Conservation (phyloP, 306 rosid species). For the Acacia acuminata region DNA sequence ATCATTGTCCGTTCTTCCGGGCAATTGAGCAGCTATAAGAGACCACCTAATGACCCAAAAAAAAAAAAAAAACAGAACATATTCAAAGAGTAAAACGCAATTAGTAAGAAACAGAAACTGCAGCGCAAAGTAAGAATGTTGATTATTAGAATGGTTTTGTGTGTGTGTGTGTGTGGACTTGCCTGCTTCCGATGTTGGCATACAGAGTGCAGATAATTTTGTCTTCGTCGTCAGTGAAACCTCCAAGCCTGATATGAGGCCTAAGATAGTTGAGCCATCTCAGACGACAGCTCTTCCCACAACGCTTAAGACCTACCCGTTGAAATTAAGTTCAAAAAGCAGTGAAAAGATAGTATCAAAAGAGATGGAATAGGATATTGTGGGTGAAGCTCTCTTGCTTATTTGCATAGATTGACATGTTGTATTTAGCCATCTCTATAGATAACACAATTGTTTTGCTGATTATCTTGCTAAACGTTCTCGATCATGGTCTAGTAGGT, state of each 20-base stretch:
- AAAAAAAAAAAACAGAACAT: neutral
- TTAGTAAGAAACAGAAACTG: neutral
- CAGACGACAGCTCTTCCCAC: slow-evolving; percentile 41
- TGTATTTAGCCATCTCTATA: no score
- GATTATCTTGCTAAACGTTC: no score
- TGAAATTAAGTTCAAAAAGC: neutral
- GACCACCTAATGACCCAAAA: slow-evolving; percentile 31
- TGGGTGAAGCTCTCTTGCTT: no score
- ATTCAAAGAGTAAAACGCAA: neutral
- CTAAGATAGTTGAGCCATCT: slow-evolving; percentile 46
- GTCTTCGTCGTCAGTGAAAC: slow-evolving; percentile 39
- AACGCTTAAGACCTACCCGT: slow-evolving; percentile 35
- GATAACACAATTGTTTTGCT: no score
- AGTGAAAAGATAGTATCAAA: neutral
- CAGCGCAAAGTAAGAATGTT: neutral
- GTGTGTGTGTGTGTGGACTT: neutral
- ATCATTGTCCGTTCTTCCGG: slow-evolving; percentile 43
- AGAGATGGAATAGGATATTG: neutral
- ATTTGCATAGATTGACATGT: no score
- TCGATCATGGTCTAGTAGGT: no score
- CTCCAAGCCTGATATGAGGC: slow-evolving; percentile 42
- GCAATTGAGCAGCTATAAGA: slow-evolving; percentile 38
- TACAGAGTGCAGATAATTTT: slow-evolving; percentile 37
- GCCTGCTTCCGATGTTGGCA: slow-evolving; percentile 38
- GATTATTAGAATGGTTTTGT: neutral